A percentile compares a stretch with the other conserved stretches of the same genome.
Evolutionary conservation across 345 rosid species (phyloP).

Genomic region (Lumnitzera littorea): DNA sequence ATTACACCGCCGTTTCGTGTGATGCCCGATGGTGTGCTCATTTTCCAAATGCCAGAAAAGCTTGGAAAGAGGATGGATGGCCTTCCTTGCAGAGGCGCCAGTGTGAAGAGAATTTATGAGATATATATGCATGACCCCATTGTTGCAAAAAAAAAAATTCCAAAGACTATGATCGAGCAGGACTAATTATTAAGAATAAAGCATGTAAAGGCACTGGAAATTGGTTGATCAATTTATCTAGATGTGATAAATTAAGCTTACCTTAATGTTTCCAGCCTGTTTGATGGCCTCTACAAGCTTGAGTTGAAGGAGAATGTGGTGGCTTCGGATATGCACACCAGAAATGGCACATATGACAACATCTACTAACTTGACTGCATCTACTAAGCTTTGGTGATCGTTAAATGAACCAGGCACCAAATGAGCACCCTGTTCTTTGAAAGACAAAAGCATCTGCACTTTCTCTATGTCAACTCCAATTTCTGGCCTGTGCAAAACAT

Average conservation of each 20-base stretch:
- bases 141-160: too few relatives aligned
- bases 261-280: conserved; percentile 83
- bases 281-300: conserved; percentile 79
- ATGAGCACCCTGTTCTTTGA: conserved; percentile 51
- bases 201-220: too few relatives aligned
- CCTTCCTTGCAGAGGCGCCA: too few relatives aligned
- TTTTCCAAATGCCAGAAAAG: too few relatives aligned
- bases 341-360: conserved; percentile 76
- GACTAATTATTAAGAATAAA: too few relatives aligned
- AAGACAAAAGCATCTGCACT: conserved; percentile 49
- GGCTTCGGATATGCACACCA: conserved; percentile 77
- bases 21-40: too few relatives aligned
- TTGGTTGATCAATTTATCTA: too few relatives aligned
- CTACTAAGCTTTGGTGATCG: conserved; percentile 41
- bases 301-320: conserved; percentile 66
- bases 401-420: conserved; percentile 52
- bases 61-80: too few relatives aligned
- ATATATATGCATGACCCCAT: too few relatives aligned
- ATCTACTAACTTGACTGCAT: conserved; percentile 59
- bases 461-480: conserved; percentile 71
- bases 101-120: too few relatives aligned
- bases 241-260: conserved; percentile 5
- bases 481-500: conserved; percentile 50
- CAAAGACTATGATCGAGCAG: too few relatives aligned
- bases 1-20: too few relatives aligned